These are phyloP conservation scores for Syzygium oleosum DNA, from an alignment of 345 rosid species.

Conservation along the genomic window DNA sequence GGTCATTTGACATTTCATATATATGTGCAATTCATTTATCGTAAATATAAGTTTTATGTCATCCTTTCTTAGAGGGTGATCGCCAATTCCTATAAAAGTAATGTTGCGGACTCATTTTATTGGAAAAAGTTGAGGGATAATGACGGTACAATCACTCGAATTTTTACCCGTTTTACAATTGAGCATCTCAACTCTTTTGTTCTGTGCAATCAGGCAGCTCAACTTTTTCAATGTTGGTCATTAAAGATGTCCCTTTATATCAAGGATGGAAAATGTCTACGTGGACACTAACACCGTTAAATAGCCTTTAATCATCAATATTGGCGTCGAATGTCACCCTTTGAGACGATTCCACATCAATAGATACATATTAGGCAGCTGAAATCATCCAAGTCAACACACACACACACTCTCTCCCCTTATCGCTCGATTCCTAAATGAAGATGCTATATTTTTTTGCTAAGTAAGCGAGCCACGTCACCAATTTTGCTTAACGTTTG, in stretches of 20 bases:
- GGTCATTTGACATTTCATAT: background rate
- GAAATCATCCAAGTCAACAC: background rate
- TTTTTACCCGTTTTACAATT: no score
- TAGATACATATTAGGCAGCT: background rate
- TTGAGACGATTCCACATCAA: background rate
- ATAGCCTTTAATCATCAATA: background rate
- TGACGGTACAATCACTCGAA: rapidly evolving
- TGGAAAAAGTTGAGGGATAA: background rate
- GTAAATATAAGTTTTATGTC: background rate
- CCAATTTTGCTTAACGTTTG: background rate
- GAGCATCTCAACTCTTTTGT: background rate
- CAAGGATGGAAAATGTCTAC: rapidly evolving
- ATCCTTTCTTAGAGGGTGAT: background rate
- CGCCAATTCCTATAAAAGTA: background rate
- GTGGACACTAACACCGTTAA: background rate
- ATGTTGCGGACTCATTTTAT: rapidly evolving
- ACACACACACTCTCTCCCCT: background rate
- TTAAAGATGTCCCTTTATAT: background rate
- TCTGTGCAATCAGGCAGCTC: background rate
- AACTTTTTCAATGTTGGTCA: background rate
- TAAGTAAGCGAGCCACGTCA: rapidly evolving
- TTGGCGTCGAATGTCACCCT: background rate
- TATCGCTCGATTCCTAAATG: background rate
- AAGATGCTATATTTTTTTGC: background rate
- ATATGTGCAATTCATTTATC: background rate